phyloP scores from a whole-genome alignment of 192 early-diverging fungal species.

The Coemansia sp. region DNA sequence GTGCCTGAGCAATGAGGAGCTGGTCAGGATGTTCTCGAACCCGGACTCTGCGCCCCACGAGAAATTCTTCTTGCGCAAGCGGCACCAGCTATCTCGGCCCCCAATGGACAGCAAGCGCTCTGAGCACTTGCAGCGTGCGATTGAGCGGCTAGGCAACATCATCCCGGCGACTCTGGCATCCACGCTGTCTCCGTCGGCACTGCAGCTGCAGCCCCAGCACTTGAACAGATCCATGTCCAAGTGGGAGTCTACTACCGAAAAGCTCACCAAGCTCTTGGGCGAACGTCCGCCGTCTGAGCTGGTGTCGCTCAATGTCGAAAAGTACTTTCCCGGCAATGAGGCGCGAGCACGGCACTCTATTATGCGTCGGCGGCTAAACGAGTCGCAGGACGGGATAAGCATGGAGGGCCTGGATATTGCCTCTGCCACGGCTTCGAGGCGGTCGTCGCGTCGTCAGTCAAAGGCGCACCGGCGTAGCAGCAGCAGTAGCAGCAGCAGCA shows the following conservation, averaged over 20 bases:
- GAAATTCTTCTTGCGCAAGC: conserved; percentile 71
- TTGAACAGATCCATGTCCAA: conserved; percentile 23
- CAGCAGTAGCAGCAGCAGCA: conserved; percentile 20
- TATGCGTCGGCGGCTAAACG: conserved; percentile 43
- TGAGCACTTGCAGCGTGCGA: conserved; percentile 46
- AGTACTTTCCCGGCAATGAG: conserved; percentile 87
- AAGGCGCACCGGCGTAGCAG: conserved; percentile 31
- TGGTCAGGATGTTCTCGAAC: conserved; percentile 75
- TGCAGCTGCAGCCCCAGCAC: conserved; percentile 9
- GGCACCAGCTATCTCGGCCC: conserved; percentile 61
- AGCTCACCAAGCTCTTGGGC: conserved; percentile 84
- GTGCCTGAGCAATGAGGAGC: conserved; percentile 76
- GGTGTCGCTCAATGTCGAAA: conserved; percentile 88
- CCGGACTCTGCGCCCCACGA: conserved; percentile 69
- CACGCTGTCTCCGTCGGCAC: not conserved
- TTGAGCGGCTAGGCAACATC: conserved; percentile 48
- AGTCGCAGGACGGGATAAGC: conserved; percentile 28
- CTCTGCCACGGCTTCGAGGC: not conserved
- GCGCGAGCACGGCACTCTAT: conserved; percentile 57
- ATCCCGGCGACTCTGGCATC: conserved; percentile 10
- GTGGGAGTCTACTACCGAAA: conserved; percentile 52
- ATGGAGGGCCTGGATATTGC: conserved; percentile 11
- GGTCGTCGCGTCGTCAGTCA: conserved; percentile 36
- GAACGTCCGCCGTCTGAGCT: conserved; percentile 94
- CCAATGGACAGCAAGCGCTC: conserved; percentile 43